Evolutionary conservation across 805 yeast genomes (phyloP), one percentile per base, ranked within the genome.

Genomic region (Wickerhamiella occidentalis): DNA sequence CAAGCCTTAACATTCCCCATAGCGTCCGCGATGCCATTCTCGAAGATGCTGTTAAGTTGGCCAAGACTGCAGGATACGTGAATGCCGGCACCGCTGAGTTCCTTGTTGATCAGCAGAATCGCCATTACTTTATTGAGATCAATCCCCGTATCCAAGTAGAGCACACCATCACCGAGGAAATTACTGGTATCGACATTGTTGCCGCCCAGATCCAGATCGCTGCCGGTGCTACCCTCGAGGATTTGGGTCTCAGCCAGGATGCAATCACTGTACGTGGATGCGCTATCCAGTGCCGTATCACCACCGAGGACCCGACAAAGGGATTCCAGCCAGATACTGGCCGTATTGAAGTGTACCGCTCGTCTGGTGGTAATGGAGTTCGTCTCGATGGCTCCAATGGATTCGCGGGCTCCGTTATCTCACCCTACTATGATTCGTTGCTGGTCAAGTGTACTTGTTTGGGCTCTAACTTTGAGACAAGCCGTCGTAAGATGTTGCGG

Each of bases 11-110:
- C 54, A 71, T 92, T 59, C 94, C 96, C 21, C 66, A 71, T 44
- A 73, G 72, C 23, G 92, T 88, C 33, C 79, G 98, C 65, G 88
- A 90, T 62, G 90, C 95, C 48, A 94, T 92, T 57, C 75, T 92
- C 61, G 77, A 84, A 40, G 98, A 92, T 65, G 98, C 98, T 19
- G 97, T 90, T 55, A 86, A 76, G 65, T 77, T 90, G 61, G 97
- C 97, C 41, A 77, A 76, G 62, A 72, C 79, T 47, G 95, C 95
- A 35, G 82, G 85, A 66, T 90, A 92, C 73, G 76, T 88, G 67
- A 92, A 90, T 65, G 98, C 98, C 21, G 98, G 98, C 71, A 90
- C 98, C 28, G 96, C 96, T 40, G 98, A 90, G 73, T 90, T 90
- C 68, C 75, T 90, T 58, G 97, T 90, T 55, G 98, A 90, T 66